Percentiles rank a stretch among this genome's conserved stretches.
These are phyloP conservation scores for Irpex sp. DNA, from an alignment of 1,284 basidiomycete species.

Conservation along the genomic window DNA sequence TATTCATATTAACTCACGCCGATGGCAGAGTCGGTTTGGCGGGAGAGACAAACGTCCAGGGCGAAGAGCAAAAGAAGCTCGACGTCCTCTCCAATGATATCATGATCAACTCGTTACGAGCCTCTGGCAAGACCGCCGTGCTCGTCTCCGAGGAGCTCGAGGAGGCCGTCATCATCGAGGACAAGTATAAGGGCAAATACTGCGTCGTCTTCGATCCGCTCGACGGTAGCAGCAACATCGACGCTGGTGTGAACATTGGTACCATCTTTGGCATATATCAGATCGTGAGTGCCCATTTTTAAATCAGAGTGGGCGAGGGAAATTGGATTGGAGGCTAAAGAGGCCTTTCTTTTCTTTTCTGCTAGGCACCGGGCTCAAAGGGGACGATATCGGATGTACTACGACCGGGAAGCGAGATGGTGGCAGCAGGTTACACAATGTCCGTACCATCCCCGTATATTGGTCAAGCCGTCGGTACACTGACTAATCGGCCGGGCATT, in stretches of 20 bases:
- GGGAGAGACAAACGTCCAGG: slow-evolving; percentile 95
- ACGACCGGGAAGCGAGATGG: slow-evolving; percentile 94
- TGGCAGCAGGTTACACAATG: slow-evolving; percentile 97
- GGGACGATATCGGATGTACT: slow-evolving; percentile 87
- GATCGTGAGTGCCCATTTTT: slow-evolving; percentile 51
- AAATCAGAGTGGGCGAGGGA: not conserved
- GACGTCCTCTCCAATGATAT: slow-evolving; percentile 98
- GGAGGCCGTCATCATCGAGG: slow-evolving; percentile 87
- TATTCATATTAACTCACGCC: slow-evolving; percentile 5
- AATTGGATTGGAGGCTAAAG: not conserved
- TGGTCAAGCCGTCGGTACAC: slow-evolving; percentile 4
- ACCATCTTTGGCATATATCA: slow-evolving; percentile 99
- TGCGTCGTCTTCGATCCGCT: slow-evolving; percentile 99
- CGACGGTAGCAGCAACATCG: slow-evolving; percentile 98
- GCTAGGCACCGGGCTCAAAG: slow-evolving; percentile 68
- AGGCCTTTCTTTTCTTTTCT: not conserved
- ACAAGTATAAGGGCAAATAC: slow-evolving; percentile 76
- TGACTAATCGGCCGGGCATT: not conserved
- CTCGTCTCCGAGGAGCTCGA: slow-evolving; percentile 97
- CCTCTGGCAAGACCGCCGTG: slow-evolving; percentile 93
- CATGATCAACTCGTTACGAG: slow-evolving; percentile 95
- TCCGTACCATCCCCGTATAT: slow-evolving; percentile 32
- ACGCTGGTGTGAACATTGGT: slow-evolving; percentile 99
- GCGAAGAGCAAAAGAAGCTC: slow-evolving; percentile 99
- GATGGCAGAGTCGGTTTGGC: slow-evolving; percentile 82